A percentile compares a stretch with the other conserved stretches of the same genome.
phyloP scores from a whole-genome alignment of 2,329 filamentous ascomycete genomes.

The Davidsoniella australis region DNA sequence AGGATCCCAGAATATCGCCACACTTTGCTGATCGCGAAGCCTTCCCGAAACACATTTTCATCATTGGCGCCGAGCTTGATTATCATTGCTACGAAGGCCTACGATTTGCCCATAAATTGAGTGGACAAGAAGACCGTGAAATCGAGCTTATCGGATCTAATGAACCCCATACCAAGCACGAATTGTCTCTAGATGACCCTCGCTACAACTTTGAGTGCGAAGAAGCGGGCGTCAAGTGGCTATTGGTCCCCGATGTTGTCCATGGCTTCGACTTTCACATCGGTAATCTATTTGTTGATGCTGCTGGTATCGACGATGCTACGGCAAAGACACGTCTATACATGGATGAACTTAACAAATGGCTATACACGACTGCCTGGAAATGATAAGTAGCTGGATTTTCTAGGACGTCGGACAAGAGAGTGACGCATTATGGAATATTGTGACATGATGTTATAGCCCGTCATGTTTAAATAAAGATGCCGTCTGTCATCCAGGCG shows the following conservation, averaged over 20 bases:
- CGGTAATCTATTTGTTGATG: conserved; percentile 16
- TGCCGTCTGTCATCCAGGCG: too few species aligned
- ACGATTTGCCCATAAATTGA: conserved; percentile 14
- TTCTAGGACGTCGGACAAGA: too few species aligned
- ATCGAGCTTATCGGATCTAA: conserved; percentile 11
- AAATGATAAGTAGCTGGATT: too few species aligned
- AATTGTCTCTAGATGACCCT: conserved; percentile 19
- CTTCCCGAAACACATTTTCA: conserved; percentile 21
- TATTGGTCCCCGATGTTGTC: conserved; percentile 25
- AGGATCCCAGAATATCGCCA: conserved; percentile 21
- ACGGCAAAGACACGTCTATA: conserved; percentile 19
- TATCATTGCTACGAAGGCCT: conserved; percentile 17
- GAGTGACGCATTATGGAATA: too few species aligned
- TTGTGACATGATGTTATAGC: too few species aligned
- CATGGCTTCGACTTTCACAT: conserved; percentile 25
- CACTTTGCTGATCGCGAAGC: conserved; percentile 18
- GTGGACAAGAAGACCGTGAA: conserved; percentile 10
- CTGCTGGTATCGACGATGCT: conserved; percentile 19
- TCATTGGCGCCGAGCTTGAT: conserved; percentile 24
- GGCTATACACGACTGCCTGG: conserved; percentile 15
- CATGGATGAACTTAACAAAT: conserved; percentile 18
- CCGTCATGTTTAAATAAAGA: too few species aligned
- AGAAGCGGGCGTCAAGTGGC: conserved; percentile 21
- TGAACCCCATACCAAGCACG: conserved; percentile 10
- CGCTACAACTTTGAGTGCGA: conserved; percentile 21